phyloP scores from a whole-genome alignment of 441 rosid species.

The Oxalis stricta region DNA sequence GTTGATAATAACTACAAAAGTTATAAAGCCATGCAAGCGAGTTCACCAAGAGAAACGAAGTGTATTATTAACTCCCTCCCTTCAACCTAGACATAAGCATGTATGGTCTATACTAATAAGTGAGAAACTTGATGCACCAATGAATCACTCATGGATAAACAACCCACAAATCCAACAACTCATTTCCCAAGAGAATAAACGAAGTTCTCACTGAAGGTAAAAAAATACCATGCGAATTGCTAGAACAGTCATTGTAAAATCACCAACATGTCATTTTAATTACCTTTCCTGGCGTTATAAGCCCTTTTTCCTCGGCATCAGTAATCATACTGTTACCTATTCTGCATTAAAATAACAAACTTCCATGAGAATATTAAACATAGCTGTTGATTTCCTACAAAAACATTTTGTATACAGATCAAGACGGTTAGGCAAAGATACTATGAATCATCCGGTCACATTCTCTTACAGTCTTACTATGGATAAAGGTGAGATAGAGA shows the following conservation, averaged over 20 bases:
- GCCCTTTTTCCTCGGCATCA: conserved; percentile 85
- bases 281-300: conserved; percentile 90
- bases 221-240: not conserved
- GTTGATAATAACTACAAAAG: no score
- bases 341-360: conserved; percentile 36
- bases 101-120: not conserved
- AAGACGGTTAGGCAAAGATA: not conserved
- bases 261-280: conserved; percentile 2
- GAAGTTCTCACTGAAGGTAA: no score
- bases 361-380: not conserved
- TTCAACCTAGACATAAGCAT: not conserved
- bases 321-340: conserved; percentile 87
- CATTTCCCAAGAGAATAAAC: no score
- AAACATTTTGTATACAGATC: not conserved
- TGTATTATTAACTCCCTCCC: no score
- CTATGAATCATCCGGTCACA: not conserved
- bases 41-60: not conserved
- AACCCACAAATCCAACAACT: no score
- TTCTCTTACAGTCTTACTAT: no score
- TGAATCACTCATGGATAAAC: no score
- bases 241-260: not conserved
- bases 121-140: not conserved
- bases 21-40: no score
- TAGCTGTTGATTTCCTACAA: not conserved
- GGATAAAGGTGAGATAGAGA: no score